These are phyloP conservation scores for Debaryomyces subglobosus DNA, from an alignment of 1,139 yeast species.

Conservation along the genomic window DNA sequence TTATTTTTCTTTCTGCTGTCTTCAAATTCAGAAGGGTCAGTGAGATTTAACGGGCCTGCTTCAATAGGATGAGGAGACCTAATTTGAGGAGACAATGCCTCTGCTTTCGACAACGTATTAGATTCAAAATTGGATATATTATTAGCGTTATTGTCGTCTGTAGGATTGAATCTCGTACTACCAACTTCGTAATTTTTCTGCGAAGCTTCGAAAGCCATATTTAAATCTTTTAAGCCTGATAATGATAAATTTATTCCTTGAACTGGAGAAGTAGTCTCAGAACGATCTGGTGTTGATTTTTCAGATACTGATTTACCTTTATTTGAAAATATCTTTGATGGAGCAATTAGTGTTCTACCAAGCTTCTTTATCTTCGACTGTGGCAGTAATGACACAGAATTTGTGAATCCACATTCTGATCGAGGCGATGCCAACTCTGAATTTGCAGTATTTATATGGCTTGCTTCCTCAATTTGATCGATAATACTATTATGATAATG, in stretches of 20 bases:
- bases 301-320: conserved; percentile 8
- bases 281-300: not conserved
- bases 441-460: not conserved
- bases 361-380: conserved; percentile 21
- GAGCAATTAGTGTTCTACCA: conserved; percentile 22
- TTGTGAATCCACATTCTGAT: not conserved
- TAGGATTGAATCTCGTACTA: conserved; percentile 25
- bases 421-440: not conserved
- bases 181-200: conserved; percentile 28
- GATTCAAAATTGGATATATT: not conserved
- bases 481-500: conserved; percentile 14
- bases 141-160: not conserved
- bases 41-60: conserved; percentile 30
- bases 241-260: conserved; percentile 28
- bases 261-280: not conserved
- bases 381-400: conserved; percentile 17
- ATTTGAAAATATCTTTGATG: conserved; percentile 21
- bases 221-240: conserved; percentile 32
- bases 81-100: not conserved
- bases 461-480: conserved; percentile 13
- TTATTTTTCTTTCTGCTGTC: conserved; percentile 10
- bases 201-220: conserved; percentile 39
- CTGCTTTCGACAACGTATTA: conserved; percentile 5
- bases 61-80: not conserved
- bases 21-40: conserved; percentile 31